Conservation (phyloP, 768 basidiomycete species). For the Lentinus brumalis region DNA sequence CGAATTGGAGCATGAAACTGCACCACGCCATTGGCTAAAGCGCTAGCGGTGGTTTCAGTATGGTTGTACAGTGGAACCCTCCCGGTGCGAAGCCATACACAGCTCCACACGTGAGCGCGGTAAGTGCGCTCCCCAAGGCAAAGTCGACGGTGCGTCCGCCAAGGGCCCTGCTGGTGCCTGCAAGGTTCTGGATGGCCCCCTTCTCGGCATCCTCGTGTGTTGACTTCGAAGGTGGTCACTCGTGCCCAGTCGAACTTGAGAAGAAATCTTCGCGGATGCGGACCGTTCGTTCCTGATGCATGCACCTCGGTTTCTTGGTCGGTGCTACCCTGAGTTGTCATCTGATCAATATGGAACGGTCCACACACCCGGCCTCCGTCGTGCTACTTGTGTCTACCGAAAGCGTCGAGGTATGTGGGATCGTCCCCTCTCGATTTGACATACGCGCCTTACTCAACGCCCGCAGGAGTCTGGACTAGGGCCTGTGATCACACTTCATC, state of each 20-base stretch:
- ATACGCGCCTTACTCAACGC: slow-evolving; percentile 12
- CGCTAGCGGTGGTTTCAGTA: too few species aligned
- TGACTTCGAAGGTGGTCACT: background rate
- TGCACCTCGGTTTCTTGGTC: background rate
- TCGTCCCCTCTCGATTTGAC: slow-evolving; percentile 16
- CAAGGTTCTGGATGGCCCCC: background rate
- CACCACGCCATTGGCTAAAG: too few species aligned
- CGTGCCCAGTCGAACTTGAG: background rate
- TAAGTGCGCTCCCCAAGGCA: slow-evolving; percentile 1
- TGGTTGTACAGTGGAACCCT: too few species aligned
- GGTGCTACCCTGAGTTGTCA: background rate
- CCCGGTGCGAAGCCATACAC: background rate
- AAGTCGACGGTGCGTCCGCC: background rate
- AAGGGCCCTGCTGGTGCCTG: background rate
- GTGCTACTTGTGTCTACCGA: background rate
- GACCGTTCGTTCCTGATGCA: slow-evolving; percentile 4
- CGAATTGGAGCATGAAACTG: too few species aligned
- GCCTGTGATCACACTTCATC: background rate
- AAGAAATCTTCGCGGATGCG: slow-evolving; percentile 1
- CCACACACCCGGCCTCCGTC: background rate
- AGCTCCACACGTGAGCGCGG: background rate
- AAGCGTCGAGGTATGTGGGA: slow-evolving; percentile 3
- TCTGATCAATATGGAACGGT: background rate
- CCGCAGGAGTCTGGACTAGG: slow-evolving; percentile 9
- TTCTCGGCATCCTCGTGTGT: slow-evolving; percentile 1